These are phyloP conservation scores for Linaria vulgaris DNA, from an alignment of 257 asterid genomes.

Conservation along the genomic window DNA sequence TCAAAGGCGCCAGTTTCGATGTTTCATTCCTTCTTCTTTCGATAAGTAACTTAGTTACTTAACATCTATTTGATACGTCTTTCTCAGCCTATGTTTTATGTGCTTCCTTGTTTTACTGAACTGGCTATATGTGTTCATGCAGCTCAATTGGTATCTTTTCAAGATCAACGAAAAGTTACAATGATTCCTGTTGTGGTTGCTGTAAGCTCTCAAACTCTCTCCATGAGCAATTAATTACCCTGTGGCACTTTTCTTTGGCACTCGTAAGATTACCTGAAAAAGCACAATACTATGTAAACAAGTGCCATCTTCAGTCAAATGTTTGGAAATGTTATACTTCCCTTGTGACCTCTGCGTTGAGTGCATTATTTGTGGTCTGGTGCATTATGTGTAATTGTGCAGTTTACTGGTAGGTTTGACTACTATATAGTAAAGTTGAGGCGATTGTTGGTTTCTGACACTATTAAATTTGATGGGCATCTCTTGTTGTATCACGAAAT, in stretches of 20 bases:
- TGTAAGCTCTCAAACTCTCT: slow-evolving; percentile 44
- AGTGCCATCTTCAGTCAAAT: not conserved
- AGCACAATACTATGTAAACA: no score
- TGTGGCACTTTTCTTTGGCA: slow-evolving; percentile 8
- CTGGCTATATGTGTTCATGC: slow-evolving; percentile 32
- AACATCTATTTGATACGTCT: no score
- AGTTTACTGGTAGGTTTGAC: not conserved
- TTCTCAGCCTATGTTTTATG: no score
- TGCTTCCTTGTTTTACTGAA: not conserved
- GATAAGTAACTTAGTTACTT: no score
- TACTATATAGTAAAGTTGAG: not conserved
- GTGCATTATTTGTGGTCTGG: slow-evolving; percentile 4
- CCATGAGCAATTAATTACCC: not conserved
- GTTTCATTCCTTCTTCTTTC: no score
- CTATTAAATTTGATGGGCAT: no score
- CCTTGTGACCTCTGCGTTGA: not conserved
- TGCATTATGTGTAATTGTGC: slow-evolving; percentile 5
- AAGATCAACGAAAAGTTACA: slow-evolving; percentile 54
- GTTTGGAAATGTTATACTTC: slow-evolving; percentile 14
- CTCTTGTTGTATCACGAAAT: no score
- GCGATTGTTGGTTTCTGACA: no score
- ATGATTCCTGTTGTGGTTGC: slow-evolving; percentile 76
- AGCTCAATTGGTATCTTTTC: slow-evolving; percentile 61
- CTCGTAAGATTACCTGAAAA: no score
- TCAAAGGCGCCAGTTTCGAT: no score